A percentile compares a stretch with the other conserved stretches of the same genome.
Evolutionary conservation across 306 rosid species (phyloP).

Genomic region (Medicago arabica): DNA sequence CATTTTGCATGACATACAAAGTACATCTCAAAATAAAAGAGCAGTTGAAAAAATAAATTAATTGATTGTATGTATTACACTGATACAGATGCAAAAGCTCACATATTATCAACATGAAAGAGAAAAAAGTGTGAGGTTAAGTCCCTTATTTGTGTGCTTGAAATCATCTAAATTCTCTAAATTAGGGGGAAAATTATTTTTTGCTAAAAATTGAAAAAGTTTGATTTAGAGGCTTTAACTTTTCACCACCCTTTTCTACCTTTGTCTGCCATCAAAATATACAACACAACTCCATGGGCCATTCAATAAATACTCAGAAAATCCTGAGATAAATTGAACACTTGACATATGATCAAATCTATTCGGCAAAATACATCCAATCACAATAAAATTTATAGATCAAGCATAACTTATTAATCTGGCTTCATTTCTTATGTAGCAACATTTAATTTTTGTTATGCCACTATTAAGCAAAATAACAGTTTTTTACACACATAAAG

Average conservation of each 20-base stretch:
- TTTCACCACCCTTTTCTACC: too few relatives aligned
- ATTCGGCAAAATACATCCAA: conserved; percentile 15
- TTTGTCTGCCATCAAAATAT: neutral
- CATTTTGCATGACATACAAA: conserved; percentile 31
- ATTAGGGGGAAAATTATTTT: neutral
- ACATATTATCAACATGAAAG: too few relatives aligned
- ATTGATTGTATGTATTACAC: conserved; percentile 2
- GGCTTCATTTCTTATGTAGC: too few relatives aligned
- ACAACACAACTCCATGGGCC: neutral
- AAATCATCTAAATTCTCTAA: conserved; percentile 16
- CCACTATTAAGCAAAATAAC: neutral
- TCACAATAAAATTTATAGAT: conserved; percentile 13
- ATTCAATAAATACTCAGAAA: neutral
- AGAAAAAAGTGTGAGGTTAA: too few relatives aligned
- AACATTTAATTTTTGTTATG: neutral
- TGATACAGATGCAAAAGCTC: neutral
- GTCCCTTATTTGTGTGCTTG: too few relatives aligned
- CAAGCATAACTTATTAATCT: conserved; percentile 13
- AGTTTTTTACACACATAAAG: neutral
- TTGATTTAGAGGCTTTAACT: conserved; percentile 7
- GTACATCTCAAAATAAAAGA: conserved; percentile 37
- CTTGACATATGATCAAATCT: conserved; percentile 8
- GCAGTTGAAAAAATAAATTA: conserved; percentile 10
- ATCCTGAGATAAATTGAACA: neutral
- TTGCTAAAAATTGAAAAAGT: conserved; percentile 7